Evolutionary conservation across 345 rosid genomes (phyloP).

Genomic region (Brassica juncea): DNA sequence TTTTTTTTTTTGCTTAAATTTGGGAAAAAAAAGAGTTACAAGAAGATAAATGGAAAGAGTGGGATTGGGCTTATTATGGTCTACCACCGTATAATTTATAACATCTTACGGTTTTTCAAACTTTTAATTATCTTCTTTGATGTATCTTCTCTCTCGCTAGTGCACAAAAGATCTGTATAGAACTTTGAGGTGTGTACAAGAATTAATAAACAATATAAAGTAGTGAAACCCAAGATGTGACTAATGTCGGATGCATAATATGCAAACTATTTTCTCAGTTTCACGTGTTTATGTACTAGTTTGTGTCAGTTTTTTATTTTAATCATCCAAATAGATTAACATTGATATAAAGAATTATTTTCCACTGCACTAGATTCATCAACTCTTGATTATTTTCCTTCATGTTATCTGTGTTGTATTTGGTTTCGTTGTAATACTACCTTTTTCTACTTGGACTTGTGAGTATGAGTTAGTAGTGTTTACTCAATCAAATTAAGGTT

Average conservation of each 20-base stretch:
- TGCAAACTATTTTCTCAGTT: slow-evolving; percentile 21
- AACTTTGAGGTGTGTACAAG: slow-evolving; percentile 21
- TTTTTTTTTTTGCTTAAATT: no score
- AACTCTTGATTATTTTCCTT: neutral
- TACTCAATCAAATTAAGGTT: neutral
- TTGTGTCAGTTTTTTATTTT: slow-evolving; percentile 22
- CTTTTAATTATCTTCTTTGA: neutral
- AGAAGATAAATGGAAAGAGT: no score
- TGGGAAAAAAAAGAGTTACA: no score
- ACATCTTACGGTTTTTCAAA: neutral
- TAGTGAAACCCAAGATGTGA: slow-evolving; percentile 21
- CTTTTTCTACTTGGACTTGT: neutral
- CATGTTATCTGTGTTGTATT: neutral
- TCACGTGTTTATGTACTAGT: slow-evolving; percentile 32
- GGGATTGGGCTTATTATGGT: no score
- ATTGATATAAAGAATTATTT: neutral
- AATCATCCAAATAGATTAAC: slow-evolving; percentile 8
- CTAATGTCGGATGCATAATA: slow-evolving; percentile 29
- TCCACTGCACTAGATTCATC: neutral
- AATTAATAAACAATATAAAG: neutral
- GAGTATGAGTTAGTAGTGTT: neutral
- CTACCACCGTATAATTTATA: no score
- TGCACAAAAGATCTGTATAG: slow-evolving; percentile 19
- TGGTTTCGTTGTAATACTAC: neutral
- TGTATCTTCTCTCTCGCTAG: neutral